Conservation (phyloP, 257 asterid genomes). For the Cinchona pubescens region DNA sequence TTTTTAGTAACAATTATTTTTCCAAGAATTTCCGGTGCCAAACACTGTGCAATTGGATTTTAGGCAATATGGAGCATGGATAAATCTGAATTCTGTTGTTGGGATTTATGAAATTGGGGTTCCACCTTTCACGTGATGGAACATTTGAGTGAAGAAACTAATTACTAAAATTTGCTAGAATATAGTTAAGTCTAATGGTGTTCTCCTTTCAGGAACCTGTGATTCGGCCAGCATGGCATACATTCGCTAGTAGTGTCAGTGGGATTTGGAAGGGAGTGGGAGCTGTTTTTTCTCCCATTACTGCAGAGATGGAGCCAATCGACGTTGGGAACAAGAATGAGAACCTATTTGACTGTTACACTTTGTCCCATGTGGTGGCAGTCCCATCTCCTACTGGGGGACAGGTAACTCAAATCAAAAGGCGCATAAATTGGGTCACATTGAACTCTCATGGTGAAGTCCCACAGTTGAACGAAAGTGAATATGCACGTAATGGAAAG, state of each 20-base stretch:
- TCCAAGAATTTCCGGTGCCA: not conserved
- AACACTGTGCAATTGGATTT: not conserved
- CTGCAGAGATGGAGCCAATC: constrained; percentile 97
- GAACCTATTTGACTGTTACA: constrained; percentile 85
- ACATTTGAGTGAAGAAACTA: not conserved
- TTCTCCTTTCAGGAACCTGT: constrained; percentile 77
- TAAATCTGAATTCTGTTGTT: not conserved
- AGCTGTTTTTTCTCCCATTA: constrained; percentile 88
- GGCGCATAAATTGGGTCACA: constrained; percentile 83
- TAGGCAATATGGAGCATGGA: not conserved
- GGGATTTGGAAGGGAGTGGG: constrained; percentile 99
- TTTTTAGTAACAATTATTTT: not conserved
- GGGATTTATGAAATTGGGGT: not conserved
- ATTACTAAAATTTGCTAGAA: not conserved
- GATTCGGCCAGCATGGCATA: constrained; percentile 83
- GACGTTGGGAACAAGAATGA: constrained; percentile 71
- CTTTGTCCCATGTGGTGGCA: constrained; percentile 56
- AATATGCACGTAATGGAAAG: constrained; percentile 24
- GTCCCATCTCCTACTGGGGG: constrained; percentile 46
- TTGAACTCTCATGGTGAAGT: constrained; percentile 83
- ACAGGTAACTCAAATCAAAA: constrained; percentile 54
- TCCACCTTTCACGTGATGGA: not conserved
- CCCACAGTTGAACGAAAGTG: constrained; percentile 35
- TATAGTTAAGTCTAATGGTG: constrained; percentile 1
- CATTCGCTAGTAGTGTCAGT: constrained; percentile 88